Conservation (phyloP, 768 basidiomycete species). For the Suillus clintonianus region DNA sequence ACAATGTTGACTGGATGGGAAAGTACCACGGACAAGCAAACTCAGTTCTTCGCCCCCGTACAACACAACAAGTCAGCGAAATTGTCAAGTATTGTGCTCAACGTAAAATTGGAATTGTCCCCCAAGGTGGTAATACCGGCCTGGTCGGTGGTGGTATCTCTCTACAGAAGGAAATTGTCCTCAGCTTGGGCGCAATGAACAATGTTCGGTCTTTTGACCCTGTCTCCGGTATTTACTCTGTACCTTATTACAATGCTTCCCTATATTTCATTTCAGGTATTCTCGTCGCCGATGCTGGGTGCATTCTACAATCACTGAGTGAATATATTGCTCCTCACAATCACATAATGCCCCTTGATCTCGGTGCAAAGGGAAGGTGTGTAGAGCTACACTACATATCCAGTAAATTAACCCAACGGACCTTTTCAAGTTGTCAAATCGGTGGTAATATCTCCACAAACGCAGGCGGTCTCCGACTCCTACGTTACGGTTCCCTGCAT, state of each 20-base stretch:
- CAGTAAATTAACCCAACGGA: constrained; percentile 6
- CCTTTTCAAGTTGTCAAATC: constrained; percentile 79
- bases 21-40: constrained; percentile 86
- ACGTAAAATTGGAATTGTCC: constrained; percentile 84
- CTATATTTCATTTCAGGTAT: constrained; percentile 56
- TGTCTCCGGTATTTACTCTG: constrained; percentile 60
- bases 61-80: constrained; percentile 83
- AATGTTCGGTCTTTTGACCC: constrained; percentile 81
- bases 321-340: constrained; percentile 84
- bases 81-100: constrained; percentile 87
- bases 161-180: constrained; percentile 80
- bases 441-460: constrained; percentile 98
- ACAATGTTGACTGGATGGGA: constrained; percentile 95
- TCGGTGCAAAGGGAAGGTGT: constrained; percentile 94
- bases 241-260: constrained; percentile 7
- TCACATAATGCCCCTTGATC: constrained; percentile 95
- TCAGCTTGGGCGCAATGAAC: constrained; percentile 83
- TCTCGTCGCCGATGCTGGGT: constrained; percentile 91
- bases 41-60: constrained; percentile 87
- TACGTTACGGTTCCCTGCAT: constrained; percentile 94
- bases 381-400: constrained; percentile 8
- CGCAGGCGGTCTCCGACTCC: constrained; percentile 91
- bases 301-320: constrained; percentile 85
- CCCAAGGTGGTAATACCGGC: constrained; percentile 98
- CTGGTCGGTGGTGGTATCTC: constrained; percentile 96